Base-by-base conservation (phyloP, 352 stramenopile genomes). In the Pythium utonaiense region DNA sequence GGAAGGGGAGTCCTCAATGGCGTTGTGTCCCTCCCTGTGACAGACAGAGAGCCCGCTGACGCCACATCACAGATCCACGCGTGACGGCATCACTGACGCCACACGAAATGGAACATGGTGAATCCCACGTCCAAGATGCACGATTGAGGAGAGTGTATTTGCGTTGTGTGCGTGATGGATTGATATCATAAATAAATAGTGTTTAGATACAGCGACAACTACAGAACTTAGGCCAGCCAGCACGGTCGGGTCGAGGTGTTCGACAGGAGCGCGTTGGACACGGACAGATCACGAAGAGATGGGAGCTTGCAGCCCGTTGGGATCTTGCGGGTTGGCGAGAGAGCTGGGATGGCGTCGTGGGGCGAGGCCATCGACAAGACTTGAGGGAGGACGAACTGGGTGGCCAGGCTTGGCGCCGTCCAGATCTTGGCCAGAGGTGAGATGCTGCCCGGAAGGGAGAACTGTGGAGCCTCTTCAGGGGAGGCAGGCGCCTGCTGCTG, bases 271-370 rank as follows among this genome's bases (percentile, higher is more conserved):
- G 66, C 66, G 19, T 57, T 48, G 9, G 60, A 62, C 3, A 42
- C 66, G 10, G 66, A 72, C 2, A 72, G 56, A 44, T 72, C 66
- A 27, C 66, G 66, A 22, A 72, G 66, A 8, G 66, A 72, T 31
- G 66, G 66, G 3, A 72, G 41, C 30, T 72, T 72, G 60, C 66
- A 72, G 42, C 66, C 66, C 1, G 52, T 48, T 5, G 60, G 54
- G 24, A 72, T 49, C 51, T 68, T 67, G 51, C 66, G 66, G 8
- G 60, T 57, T 8, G 66, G 50, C 27, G 66, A 72, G 27, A 72
- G 50, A 17, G 24, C 66, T 31, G 66, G 66, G 33, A 72, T 65
- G 13, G 10, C 6, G 17, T 34, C 21, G 4, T 40, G 31, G 3
- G 31, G 13, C 2, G 59, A 34, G 9, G 53, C 30, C 44, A 60